Evolutionary conservation across 805 yeast species (phyloP), one percentile per base, ranked within the genome.

Genomic region (Kluyveromyces aestuarii): DNA sequence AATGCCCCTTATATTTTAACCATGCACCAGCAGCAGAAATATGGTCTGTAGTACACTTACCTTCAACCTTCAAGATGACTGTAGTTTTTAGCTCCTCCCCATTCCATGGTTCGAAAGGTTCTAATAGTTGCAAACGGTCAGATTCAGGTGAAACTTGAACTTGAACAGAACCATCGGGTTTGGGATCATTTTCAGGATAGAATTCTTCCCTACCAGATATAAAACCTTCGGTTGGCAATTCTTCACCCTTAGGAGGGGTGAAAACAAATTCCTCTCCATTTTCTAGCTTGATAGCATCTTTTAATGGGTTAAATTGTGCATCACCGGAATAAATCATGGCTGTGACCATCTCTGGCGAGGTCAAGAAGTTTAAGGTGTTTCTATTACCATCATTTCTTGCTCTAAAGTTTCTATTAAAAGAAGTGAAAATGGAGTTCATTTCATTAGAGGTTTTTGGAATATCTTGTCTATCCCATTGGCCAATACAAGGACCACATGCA

Each of bases 401-500:
- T 69, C 93, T 84, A 79, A 91, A 91, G 72, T 91, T 91, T 78
- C 99, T 85, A 81, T 91, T 91, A 79, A 90, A 91, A 11, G 97
- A 90, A 6, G 98, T 89, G 71, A 91, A 90, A 58, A 91, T 93
- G 47, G 98, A 87, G 70, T 89, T 90, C 60, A 75, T 75, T 55
- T 82, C 88, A 47, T 74, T 73, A 7, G 84, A 76, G 27, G 75
- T 72, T 66, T 81, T 80, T 43, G 78, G 68, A 41, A 86, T 78
- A 64, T 87, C 95, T 55, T 78, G 76, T 75, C 98, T 85, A 68
- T 93, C 96, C 99, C 99, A 91, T 76, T 91, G 99, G 50, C 99
- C 99, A 66, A 91, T 91, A 75, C 99, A 91, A 63, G 98, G 99
- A 58, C 99, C 99, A 77, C 99, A 91, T 18, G 99, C 99, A 68